Evolutionary conservation across 2,329 filamentous ascomycete species (phyloP).

Genomic region (Fusarium domesticum): DNA sequence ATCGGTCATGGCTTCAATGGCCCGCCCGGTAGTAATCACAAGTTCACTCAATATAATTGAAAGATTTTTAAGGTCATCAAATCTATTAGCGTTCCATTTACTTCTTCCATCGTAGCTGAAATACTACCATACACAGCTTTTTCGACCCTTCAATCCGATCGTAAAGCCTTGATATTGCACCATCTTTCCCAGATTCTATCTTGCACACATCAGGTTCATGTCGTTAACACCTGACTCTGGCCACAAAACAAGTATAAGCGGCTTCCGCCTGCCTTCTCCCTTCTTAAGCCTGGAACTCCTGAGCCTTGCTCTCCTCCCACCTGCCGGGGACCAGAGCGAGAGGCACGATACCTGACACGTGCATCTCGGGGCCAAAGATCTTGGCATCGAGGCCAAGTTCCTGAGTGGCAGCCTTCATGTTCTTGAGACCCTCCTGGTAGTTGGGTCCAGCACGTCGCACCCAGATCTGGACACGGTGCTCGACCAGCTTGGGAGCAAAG

Average conservation of each 20-base stretch:
- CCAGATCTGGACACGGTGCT: conserved; percentile 99
- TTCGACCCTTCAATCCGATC: conserved; percentile 15
- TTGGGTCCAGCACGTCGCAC: conserved; percentile 84
- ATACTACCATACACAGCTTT: conserved; percentile 31
- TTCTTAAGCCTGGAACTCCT: conserved; percentile 58
- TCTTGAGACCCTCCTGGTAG: conserved; percentile 99
- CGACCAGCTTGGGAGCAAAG: conserved; percentile 76
- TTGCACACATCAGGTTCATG: conserved; percentile 21
- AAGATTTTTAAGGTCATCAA: conserved; percentile 23
- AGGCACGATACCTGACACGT: conserved; percentile 95
- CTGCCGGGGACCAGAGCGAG: conserved; percentile 72
- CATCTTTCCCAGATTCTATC: conserved; percentile 32
- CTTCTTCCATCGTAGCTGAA: conserved; percentile 28
- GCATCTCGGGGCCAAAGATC: conserved; percentile 76
- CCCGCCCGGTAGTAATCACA: too few relatives aligned
- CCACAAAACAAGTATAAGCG: not conserved
- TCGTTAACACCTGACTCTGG: too few relatives aligned
- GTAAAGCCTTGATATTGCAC: conserved; percentile 25
- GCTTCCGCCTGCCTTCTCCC: conserved; percentile 1
- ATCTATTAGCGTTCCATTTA: conserved; percentile 28
- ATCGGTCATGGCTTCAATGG: too few relatives aligned
- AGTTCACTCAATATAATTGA: not conserved
- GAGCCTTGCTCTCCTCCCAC: conserved; percentile 58
- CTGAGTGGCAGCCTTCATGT: conserved; percentile 95
- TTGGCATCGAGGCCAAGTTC: conserved; percentile 78